Evolutionary conservation across 2,329 filamentous ascomycete species (phyloP), one percentile per base, ranked within the genome.

Genomic region (Nemania sp.): DNA sequence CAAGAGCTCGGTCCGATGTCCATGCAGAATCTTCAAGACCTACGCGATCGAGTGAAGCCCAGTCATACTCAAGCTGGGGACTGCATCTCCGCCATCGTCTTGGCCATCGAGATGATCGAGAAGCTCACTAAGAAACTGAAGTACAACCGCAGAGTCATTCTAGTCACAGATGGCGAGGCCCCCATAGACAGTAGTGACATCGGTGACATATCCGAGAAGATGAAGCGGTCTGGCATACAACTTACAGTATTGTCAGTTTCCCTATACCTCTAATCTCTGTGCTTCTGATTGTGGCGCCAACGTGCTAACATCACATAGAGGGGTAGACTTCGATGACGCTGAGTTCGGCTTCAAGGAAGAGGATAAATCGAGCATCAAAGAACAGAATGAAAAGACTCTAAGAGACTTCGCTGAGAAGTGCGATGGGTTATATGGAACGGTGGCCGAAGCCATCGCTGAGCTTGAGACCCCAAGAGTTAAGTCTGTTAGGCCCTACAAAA

Each of bases 321-420:
- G 95, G 13, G 86, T 96, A 17, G 95, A 99, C 73, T 98, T 99
- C 75, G 92, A 99, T 72, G 92, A 97, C 73, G 73, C 86, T 1
- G 92, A 96, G 2, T 97, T 89, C 71, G 93, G 93, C 43, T 90
- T 91, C 72, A 96, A 96, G 74, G 94, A 98, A 77, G 92, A 97
- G 74, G 85, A 90, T 65, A 99, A 99, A 73, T 78, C 88, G 17
- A 66, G 74, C 0, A 73, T 75, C 53, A 98, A 98, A 81, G 87
- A 77, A n/a, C 76, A 82, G 48, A 97, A 96, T 68, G 95, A 99
- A 73, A 73, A 74, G 1, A 78, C 87, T 0, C 78, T 98, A 17
- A 85, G 80, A 63, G 73, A 78, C 2, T 80, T 98, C 7, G 83
- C 85, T 3, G 84, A 90, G 9, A 81, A 84, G 48, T 94, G 90